Evolutionary conservation across 805 yeast genomes (phyloP).

Genomic region (Yarrowia alimentaria): DNA sequence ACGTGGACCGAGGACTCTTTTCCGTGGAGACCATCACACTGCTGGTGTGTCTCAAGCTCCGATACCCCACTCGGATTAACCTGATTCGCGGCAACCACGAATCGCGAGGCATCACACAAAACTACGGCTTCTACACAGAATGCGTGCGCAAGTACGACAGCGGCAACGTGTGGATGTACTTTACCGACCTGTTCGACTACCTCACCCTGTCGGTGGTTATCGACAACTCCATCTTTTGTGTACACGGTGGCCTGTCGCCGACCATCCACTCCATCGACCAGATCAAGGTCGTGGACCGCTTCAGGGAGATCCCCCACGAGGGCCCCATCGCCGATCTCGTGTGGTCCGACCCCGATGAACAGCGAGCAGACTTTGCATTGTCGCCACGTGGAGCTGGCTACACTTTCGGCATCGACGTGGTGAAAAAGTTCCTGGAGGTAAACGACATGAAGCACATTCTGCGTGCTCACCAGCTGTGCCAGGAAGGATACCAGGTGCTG

Average conservation of each 20-base stretch:
- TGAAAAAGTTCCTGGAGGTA: slow-evolving; percentile 74
- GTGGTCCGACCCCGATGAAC: slow-evolving; percentile 97
- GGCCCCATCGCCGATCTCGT: slow-evolving; percentile 99
- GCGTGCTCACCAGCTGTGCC: slow-evolving; percentile 95
- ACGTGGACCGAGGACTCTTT: slow-evolving; percentile 93
- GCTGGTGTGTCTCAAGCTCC: slow-evolving; percentile 73
- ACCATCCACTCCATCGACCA: slow-evolving; percentile 93
- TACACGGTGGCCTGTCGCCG: slow-evolving; percentile 96
- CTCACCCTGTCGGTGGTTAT: slow-evolving; percentile 85
- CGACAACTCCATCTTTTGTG: slow-evolving; percentile 86
- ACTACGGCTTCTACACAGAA: slow-evolving; percentile 95
- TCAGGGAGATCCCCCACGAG: slow-evolving; percentile 95
- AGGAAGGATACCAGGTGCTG: slow-evolving; percentile 90
- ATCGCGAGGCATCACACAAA: slow-evolving; percentile 92
- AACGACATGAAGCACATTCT: slow-evolving; percentile 78
- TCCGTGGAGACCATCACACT: slow-evolving; percentile 89
- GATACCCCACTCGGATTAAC: slow-evolving; percentile 82
- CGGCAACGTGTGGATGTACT: slow-evolving; percentile 77
- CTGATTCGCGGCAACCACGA: slow-evolving; percentile 95
- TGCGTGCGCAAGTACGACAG: slow-evolving; percentile 85
- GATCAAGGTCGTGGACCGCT: slow-evolving; percentile 83
- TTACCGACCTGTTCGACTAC: slow-evolving; percentile 92
- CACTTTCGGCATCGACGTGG: slow-evolving; percentile 89
- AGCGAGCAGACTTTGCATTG: slow-evolving; percentile 71
- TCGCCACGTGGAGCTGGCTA: slow-evolving; percentile 98